Conservation (phyloP, 257 asterid genomes). For the Capsicum rhomboideum region DNA sequence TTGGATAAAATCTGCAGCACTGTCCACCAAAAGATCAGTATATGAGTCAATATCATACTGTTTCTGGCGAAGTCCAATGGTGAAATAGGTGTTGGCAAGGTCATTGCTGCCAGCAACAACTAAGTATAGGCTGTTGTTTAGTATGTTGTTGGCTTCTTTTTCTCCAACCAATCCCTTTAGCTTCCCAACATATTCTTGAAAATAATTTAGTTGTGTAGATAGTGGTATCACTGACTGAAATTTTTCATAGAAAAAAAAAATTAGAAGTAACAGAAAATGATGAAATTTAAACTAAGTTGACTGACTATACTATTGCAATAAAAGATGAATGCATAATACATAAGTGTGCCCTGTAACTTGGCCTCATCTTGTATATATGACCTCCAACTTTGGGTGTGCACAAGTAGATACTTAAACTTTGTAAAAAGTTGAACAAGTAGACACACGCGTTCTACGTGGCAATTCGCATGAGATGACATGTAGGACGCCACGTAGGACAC, state of each 20-base stretch:
- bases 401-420: too few relatives aligned
- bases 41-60: constrained; percentile 15
- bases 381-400: too few relatives aligned
- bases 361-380: too few relatives aligned
- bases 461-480: too few relatives aligned
- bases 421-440: too few relatives aligned
- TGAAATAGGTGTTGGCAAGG: constrained; percentile 16
- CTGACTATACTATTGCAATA: not conserved
- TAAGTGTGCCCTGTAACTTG: too few relatives aligned
- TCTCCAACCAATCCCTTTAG: constrained; percentile 23
- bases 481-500: too few relatives aligned
- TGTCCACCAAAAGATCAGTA: constrained; percentile 6
- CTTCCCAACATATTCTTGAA: constrained; percentile 19
- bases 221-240: constrained; percentile 17
- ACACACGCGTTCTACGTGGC: too few relatives aligned
- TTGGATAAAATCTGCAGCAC: constrained; percentile 13
- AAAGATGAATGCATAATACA: not conserved
- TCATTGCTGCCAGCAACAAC: constrained; percentile 29
- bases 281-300: not conserved
- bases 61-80: not conserved
- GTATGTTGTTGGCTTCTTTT: not conserved
- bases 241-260: not conserved
- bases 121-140: constrained; percentile 12
- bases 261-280: not conserved
- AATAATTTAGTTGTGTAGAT: constrained; percentile 15